These are phyloP conservation scores for Penicillium nordicum DNA, from an alignment of 2,329 filamentous ascomycete genomes.

Conservation along the genomic window DNA sequence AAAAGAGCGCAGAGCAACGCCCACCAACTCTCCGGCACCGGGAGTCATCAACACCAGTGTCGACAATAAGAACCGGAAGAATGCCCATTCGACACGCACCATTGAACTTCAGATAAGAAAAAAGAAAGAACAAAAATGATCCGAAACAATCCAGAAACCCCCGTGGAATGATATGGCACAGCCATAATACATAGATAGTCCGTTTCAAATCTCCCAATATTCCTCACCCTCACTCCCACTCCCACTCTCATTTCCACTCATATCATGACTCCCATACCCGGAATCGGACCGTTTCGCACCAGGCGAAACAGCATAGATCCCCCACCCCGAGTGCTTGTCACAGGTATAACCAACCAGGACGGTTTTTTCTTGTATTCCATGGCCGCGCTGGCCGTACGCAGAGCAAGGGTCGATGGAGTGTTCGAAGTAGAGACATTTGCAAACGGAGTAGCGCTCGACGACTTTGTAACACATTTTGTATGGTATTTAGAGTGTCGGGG, in stretches of 20 bases:
- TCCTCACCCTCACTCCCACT: background rate
- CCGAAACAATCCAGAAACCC: background rate
- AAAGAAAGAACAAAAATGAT: background rate
- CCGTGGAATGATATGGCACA: background rate
- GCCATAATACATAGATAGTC: background rate
- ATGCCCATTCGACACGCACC: background rate
- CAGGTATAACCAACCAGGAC: constrained; percentile 84
- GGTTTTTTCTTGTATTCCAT: constrained; percentile 67
- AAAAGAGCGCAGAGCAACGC: background rate
- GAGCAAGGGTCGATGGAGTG: constrained; percentile 82
- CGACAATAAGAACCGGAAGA: background rate
- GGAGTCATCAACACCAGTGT: background rate
- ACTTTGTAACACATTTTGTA: constrained; percentile 77
- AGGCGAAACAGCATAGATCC: constrained; percentile 3
- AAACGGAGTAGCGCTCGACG: constrained; percentile 80
- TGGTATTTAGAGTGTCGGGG: background rate
- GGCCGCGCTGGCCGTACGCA: constrained; percentile 69
- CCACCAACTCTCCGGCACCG: background rate
- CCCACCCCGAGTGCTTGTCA: constrained; percentile 47
- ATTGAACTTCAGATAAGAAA: background rate
- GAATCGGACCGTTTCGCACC: constrained; percentile 22
- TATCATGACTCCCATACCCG: constrained; percentile 17
- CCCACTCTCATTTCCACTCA: constrained; percentile 18
- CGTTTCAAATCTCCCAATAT: background rate
- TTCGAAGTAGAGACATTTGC: constrained; percentile 82